Evolutionary conservation across 139 green algal genomes (phyloP), one percentile per base, ranked within the genome.

Genomic region (Pseudopediastrum boryanum): DNA sequence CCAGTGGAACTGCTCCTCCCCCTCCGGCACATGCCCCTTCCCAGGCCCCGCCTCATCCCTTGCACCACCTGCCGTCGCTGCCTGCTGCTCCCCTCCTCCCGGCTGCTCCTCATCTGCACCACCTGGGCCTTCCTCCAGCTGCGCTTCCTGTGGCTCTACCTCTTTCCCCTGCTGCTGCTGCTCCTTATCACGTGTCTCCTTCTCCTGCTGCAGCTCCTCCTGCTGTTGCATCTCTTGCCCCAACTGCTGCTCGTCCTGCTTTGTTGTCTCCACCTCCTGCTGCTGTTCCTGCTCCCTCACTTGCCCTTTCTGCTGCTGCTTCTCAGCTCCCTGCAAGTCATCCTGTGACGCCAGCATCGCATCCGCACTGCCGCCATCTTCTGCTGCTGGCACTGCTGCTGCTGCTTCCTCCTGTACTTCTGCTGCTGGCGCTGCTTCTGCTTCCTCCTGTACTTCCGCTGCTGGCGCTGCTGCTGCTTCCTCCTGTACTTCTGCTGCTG

Each of bases 171-270:
- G 25, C 25, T 67, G 64, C 64, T 72, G 67, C 42, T 75, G 67
- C 38, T 75, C 42, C 42, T n/a, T 31, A 19, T 62, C 19, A 4
- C 59, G 67, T 5, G 3, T 42, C 67, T 48, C 42, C 7, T 41
- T 2, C 42, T 59, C 42, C 43, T 70, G 39, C 71, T 78, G 71
- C 71, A 58, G 71, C 52, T 59, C 52, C 38, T 16, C 29, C 70
- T 67, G 36, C 50, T 50, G 36, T 25, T n/a, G 51, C 64, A 56
- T n/a, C n/a, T 72, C 19, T 54, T 16, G 36, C 64, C 13, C 39
- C 39, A 54, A 41, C n/a, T 1, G 64, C 39, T 29, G 33, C 64
- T n/a, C n/a, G n/a, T n/a, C n/a, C n/a, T n/a, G n/a, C n/a, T n/a
- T n/a, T n/a, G n/a, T n/a, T n/a, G n/a, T n/a, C n/a, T 31, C 29